Conservation (phyloP, 2,329 filamentous ascomycete species). For the Botrytis paeoniae region DNA sequence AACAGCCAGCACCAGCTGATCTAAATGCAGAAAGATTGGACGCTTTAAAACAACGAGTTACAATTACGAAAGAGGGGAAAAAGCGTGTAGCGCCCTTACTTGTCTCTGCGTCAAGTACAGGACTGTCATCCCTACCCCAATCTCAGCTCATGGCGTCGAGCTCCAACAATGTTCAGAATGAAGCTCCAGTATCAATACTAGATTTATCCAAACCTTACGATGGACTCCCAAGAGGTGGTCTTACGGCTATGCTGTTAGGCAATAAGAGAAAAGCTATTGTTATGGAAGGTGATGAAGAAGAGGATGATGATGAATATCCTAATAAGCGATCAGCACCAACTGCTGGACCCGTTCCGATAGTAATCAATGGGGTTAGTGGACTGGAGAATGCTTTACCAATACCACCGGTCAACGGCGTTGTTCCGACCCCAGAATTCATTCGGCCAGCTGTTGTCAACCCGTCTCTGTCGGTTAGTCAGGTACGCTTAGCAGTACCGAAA, state of each 20-base stretch:
- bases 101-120: constrained; percentile 83
- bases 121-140: constrained; percentile 83
- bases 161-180: constrained; percentile 62
- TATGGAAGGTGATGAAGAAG: constrained; percentile 51
- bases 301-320: constrained; percentile 62
- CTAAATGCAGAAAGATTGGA: constrained; percentile 59
- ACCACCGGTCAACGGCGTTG: constrained; percentile 56
- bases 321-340: constrained; percentile 58
- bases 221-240: constrained; percentile 83
- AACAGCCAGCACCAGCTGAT: constrained; percentile 42
- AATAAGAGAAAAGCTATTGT: constrained; percentile 84
- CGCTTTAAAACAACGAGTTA: constrained; percentile 83
- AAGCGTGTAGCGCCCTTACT: constrained; percentile 91
- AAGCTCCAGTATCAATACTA: constrained; percentile 76
- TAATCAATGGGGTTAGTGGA: constrained; percentile 74
- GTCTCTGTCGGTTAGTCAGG: constrained; percentile 74
- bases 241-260: constrained; percentile 80
- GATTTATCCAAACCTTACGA: constrained; percentile 94
- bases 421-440: constrained; percentile 76
- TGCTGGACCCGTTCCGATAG: constrained; percentile 68
- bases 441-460: constrained; percentile 85
- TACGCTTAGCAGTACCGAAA: constrained; percentile 83
- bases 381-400: constrained; percentile 70
- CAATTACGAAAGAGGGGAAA: constrained; percentile 93
- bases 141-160: constrained; percentile 80